These are phyloP conservation scores for Crucihimalaya himalaica DNA, from an alignment of 345 rosid genomes.

Conservation along the genomic window DNA sequence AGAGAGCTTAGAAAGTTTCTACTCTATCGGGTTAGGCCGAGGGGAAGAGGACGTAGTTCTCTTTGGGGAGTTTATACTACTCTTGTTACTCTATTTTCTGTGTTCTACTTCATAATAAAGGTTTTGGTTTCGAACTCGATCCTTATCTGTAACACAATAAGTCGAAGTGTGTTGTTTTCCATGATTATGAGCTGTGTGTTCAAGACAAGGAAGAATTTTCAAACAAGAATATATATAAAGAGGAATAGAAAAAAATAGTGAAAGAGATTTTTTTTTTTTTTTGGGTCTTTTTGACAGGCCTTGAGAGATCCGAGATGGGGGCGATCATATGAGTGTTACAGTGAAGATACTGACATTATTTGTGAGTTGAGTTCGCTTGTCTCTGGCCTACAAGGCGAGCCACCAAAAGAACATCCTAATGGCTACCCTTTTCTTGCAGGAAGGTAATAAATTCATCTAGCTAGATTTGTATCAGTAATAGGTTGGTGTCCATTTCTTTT, in stretches of 20 bases:
- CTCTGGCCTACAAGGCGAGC: conserved; percentile 76
- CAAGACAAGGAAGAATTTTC: not conserved
- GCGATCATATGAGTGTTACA: conserved; percentile 78
- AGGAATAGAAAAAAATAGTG: not conserved
- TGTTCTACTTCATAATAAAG: too few relatives aligned
- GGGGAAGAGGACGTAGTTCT: too few relatives aligned
- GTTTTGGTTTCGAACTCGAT: too few relatives aligned
- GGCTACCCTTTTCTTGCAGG: conserved; percentile 73
- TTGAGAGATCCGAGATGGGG: conserved; percentile 92
- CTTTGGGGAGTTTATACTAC: too few relatives aligned
- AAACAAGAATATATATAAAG: not conserved
- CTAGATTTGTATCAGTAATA: not conserved
- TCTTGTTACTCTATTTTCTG: too few relatives aligned
- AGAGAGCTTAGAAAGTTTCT: too few relatives aligned
- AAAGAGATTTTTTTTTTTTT: not conserved
- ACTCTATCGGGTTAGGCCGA: too few relatives aligned
- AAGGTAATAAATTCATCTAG: conserved; percentile 48
- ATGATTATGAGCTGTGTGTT: not conserved
- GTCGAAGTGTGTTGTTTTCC: not conserved
- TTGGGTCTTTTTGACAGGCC: not conserved
- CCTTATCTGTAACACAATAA: too few relatives aligned
- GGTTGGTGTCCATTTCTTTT: not conserved
- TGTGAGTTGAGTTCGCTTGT: conserved; percentile 64
- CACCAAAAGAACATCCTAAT: conserved; percentile 50
- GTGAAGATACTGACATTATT: conserved; percentile 62